phyloP scores from a whole-genome alignment of 257 asterid species.

The Gardenia jasminoides region DNA sequence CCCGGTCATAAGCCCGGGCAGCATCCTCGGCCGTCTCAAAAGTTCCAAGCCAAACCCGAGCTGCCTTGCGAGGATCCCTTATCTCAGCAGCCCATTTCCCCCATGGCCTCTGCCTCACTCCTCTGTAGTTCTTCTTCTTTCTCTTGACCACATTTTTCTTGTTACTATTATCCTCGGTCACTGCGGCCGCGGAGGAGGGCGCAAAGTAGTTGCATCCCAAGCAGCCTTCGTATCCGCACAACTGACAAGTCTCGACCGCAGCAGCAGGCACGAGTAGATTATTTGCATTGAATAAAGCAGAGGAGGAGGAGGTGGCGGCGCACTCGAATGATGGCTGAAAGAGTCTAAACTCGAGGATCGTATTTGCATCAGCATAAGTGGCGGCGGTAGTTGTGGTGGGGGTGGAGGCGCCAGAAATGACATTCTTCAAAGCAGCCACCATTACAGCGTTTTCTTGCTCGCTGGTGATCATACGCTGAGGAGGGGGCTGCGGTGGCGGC shows the following conservation, averaged over 20 bases:
- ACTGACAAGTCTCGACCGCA: conserved; percentile 44
- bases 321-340: conserved; percentile 8
- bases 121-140: conserved; percentile 79
- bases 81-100: conserved; percentile 98
- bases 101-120: conserved; percentile 93
- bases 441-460: conserved; percentile 67
- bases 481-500: not conserved
- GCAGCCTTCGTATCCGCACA: conserved; percentile 62
- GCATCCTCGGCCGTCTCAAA: conserved; percentile 81
- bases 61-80: conserved; percentile 73
- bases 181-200: not conserved
- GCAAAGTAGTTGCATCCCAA: conserved; percentile 66
- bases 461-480: conserved; percentile 30
- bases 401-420: conserved; percentile 39
- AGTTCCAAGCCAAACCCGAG: conserved; percentile 92
- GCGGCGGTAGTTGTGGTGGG: not conserved
- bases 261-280: conserved; percentile 35
- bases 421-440: conserved; percentile 61
- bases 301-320: not conserved
- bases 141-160: conserved; percentile 28
- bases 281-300: not conserved
- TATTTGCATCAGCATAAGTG: not conserved
- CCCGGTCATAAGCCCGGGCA: conserved; percentile 78
- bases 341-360: not conserved
- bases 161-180: conserved; percentile 8